These are phyloP conservation scores for Naganishia antarctica DNA, from an alignment of 768 basidiomycete genomes.

Conservation along the genomic window DNA sequence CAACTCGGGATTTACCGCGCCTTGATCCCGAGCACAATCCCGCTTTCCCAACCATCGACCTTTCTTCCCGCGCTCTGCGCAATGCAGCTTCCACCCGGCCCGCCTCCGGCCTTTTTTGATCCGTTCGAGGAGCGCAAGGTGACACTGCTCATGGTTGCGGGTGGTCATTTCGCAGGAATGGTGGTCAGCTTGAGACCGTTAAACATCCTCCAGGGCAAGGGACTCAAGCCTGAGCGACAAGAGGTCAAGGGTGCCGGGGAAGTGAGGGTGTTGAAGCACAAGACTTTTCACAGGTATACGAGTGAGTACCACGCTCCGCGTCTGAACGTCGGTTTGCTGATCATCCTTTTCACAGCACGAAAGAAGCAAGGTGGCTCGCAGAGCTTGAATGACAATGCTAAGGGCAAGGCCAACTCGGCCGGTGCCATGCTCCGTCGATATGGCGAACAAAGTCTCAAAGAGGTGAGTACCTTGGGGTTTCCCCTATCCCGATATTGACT, in stretches of 20 bases:
- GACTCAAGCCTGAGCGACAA: constrained; percentile 62
- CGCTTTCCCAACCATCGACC: constrained; percentile 34
- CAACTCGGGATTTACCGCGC: constrained; percentile 84
- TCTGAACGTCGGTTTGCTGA: neutral
- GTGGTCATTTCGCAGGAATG: constrained; percentile 96
- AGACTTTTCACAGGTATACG: constrained; percentile 97
- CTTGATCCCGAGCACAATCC: constrained; percentile 57
- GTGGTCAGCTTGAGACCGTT: constrained; percentile 55
- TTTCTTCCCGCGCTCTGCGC: constrained; percentile 41
- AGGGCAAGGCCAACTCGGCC: constrained; percentile 86
- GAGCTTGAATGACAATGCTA: constrained; percentile 82
- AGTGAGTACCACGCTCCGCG: constrained; percentile 57
- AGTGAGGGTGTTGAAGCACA: constrained; percentile 65
- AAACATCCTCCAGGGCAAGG: constrained; percentile 55
- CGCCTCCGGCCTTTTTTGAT: constrained; percentile 3
- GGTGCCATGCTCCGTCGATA: constrained; percentile 90
- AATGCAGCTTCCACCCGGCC: constrained; percentile 37
- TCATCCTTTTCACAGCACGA: constrained; percentile 61
- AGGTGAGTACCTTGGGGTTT: constrained; percentile 50
- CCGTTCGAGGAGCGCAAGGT: constrained; percentile 58
- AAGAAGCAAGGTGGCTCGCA: constrained; percentile 97
- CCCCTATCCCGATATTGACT: constrained; percentile 49
- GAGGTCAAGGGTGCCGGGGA: constrained; percentile 60
- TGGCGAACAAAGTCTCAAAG: constrained; percentile 85
- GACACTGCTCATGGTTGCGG: constrained; percentile 94